phyloP scores from a whole-genome alignment of 768 basidiomycete species.

The Leucosporidium creatinivorum region DNA sequence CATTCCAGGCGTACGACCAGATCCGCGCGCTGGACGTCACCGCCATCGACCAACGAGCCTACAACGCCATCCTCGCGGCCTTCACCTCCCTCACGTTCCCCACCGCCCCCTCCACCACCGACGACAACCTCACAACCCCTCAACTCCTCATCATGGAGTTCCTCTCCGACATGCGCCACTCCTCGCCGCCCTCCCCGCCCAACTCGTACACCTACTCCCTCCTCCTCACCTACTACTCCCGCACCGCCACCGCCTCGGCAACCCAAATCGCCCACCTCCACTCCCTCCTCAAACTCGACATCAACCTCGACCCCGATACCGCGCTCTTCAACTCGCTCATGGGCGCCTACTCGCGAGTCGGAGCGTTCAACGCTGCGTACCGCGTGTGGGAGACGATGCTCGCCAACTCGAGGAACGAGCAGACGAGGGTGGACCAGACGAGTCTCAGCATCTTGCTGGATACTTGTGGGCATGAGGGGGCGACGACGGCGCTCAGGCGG shows the following conservation, averaged over 20 bases:
- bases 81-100: constrained; percentile 58
- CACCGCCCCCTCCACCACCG: constrained; percentile 54
- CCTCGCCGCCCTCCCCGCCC: constrained; percentile 11
- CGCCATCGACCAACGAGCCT: constrained; percentile 15
- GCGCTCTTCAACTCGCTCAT: constrained; percentile 75
- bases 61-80: constrained; percentile 40
- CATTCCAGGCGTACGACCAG: constrained; percentile 56
- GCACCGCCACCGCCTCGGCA: constrained; percentile 40
- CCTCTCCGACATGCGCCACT: constrained; percentile 33
- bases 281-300: constrained; percentile 68
- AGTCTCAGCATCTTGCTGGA: constrained; percentile 79
- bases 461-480: constrained; percentile 62
- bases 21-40: constrained; percentile 38
- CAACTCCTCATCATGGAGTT: constrained; percentile 51
- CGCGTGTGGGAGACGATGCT: constrained; percentile 62
- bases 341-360: constrained; percentile 77
- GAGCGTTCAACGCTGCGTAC: constrained; percentile 62
- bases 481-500: constrained; percentile 42
- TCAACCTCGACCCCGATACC: constrained; percentile 63
- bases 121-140: constrained; percentile 46
- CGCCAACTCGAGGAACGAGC: constrained; percentile 45
- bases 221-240: constrained; percentile 31
- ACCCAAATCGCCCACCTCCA: constrained; percentile 55
- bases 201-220: constrained; percentile 27
- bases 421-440: constrained; percentile 50